Evolutionary conservation across 805 yeast genomes (phyloP).

Genomic region (Ogataea paradorogensis): DNA sequence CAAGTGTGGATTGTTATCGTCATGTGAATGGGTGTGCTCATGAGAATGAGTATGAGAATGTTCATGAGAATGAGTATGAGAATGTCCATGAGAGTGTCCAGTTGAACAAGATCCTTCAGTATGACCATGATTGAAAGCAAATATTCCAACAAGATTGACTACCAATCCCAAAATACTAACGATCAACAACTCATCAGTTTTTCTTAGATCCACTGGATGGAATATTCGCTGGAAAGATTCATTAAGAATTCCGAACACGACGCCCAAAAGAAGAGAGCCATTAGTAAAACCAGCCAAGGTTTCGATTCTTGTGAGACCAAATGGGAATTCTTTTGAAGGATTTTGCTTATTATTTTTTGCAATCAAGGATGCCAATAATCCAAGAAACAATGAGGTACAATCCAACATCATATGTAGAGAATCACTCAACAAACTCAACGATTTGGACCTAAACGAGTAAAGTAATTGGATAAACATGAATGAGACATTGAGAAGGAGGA

Average conservation of each 20-base stretch:
- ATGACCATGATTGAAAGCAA: slow-evolving; percentile 90
- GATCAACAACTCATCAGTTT: slow-evolving; percentile 77
- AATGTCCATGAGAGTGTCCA: slow-evolving; percentile 28
- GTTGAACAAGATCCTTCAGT: slow-evolving; percentile 41
- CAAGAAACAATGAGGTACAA: slow-evolving; percentile 85
- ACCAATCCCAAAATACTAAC: slow-evolving; percentile 82
- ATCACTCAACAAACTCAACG: slow-evolving; percentile 87
- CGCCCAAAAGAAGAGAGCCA: slow-evolving; percentile 83
- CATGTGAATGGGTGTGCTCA: slow-evolving; percentile 14
- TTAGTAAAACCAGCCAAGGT: slow-evolving; percentile 94
- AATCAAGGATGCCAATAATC: slow-evolving; percentile 75
- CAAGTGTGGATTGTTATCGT: slow-evolving; percentile 30
- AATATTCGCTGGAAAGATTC: slow-evolving; percentile 83
- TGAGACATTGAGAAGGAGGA: slow-evolving; percentile 77
- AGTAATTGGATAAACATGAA: slow-evolving; percentile 93
- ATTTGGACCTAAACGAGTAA: slow-evolving; percentile 89
- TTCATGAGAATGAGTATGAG: slow-evolving; percentile 29
- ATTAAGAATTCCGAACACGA: slow-evolving; percentile 80
- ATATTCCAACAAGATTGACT: slow-evolving; percentile 88
- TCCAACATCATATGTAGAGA: slow-evolving; percentile 96
- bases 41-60: slow-evolving; percentile 29
- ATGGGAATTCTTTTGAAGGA: slow-evolving; percentile 57
- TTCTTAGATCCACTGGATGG: slow-evolving; percentile 73
- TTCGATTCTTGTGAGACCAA: slow-evolving; percentile 81
- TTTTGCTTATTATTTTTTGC: slow-evolving; percentile 28